Conservation (phyloP, 73 alveolate species). For the Stentor coeruleus region DNA sequence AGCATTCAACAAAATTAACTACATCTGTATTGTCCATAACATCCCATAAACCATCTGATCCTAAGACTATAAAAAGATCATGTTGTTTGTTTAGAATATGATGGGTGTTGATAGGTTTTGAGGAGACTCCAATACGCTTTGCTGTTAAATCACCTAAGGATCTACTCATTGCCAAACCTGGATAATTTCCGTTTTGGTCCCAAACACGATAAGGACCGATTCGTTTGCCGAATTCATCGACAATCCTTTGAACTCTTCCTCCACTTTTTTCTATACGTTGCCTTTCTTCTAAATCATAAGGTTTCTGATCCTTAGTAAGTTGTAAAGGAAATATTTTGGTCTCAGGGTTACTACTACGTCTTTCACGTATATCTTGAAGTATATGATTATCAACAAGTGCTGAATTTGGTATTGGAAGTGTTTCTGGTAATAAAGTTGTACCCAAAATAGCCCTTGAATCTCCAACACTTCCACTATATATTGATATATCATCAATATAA, state of each 20-base stretch:
- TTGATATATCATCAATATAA: background rate
- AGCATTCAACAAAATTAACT: slow-evolving; percentile 35
- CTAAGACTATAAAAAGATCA: slow-evolving; percentile 66
- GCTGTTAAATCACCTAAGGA: slow-evolving; percentile 29
- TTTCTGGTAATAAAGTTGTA: background rate
- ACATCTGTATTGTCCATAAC: slow-evolving; percentile 71
- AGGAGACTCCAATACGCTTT: slow-evolving; percentile 17
- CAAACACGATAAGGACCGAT: slow-evolving; percentile 86
- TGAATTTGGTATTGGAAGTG: background rate
- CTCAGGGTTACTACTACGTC: slow-evolving; percentile 11
- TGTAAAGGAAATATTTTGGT: slow-evolving; percentile 33
- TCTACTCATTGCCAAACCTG: slow-evolving; percentile 40
- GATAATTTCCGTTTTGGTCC: slow-evolving; percentile 45
- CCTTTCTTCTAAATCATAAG: slow-evolving; percentile 11
- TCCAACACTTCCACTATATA: slow-evolving; percentile 20
- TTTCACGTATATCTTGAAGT: background rate
- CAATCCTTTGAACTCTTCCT: slow-evolving; percentile 25
- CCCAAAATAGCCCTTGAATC: slow-evolving; percentile 49
- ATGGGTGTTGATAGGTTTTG: slow-evolving; percentile 34
- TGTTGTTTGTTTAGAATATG: slow-evolving; percentile 41
- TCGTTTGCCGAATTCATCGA: slow-evolving; percentile 52
- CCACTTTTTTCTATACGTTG: background rate
- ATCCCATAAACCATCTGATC: slow-evolving; percentile 88
- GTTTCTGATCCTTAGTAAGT: slow-evolving; percentile 27
- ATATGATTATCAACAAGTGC: background rate